Evolutionary conservation across 257 asterid genomes (phyloP).

Genomic region (Solanum ossicruentum): DNA sequence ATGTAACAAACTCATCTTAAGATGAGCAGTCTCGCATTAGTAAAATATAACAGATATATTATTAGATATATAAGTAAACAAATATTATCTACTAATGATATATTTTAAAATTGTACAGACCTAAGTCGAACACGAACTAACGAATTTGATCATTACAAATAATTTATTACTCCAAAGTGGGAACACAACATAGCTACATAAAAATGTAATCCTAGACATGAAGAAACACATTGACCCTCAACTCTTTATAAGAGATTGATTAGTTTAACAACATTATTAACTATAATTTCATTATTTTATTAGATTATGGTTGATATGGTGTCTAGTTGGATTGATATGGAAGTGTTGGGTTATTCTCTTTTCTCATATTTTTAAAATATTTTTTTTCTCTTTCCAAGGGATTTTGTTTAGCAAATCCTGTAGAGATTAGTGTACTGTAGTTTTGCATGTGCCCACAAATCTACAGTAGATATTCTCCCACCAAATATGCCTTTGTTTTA

Average conservation of each 20-base stretch:
- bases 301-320: constrained; percentile 28
- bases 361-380: background rate
- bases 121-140: no score
- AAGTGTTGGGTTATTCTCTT: background rate
- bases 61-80: no score
- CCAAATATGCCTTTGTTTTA: background rate
- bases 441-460: constrained; percentile 34
- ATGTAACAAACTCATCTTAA: no score
- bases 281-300: constrained; percentile 14
- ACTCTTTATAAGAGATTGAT: background rate
- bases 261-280: background rate
- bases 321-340: constrained; percentile 27
- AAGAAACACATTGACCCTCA: background rate
- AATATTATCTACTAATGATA: no score
- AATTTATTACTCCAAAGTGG: background rate
- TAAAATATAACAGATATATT: no score
- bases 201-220: background rate
- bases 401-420: constrained; percentile 9
- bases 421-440: background rate
- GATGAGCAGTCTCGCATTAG: no score
- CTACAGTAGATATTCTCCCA: constrained; percentile 33
- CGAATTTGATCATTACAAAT: no score
- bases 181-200: background rate
- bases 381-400: background rate
- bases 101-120: no score